phyloP scores from a whole-genome alignment of 1,139 yeast genomes.

The Candida mesenterica region DNA sequence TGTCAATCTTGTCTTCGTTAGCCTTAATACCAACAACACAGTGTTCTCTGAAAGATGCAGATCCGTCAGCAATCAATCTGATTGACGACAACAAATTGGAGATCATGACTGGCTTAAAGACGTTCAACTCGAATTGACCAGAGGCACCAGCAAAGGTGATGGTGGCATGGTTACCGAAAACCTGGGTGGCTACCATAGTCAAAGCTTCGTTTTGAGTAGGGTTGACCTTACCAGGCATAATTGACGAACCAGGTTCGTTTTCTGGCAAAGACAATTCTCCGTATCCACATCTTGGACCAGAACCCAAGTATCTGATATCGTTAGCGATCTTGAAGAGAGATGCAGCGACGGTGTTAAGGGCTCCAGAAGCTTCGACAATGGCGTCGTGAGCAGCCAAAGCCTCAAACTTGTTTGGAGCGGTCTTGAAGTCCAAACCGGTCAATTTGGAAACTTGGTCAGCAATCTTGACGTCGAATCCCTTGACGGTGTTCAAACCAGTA shows the following conservation, averaged over 20 bases:
- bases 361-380: slow-evolving; percentile 95
- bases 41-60: slow-evolving; percentile 83
- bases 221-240: slow-evolving; percentile 99
- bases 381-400: slow-evolving; percentile 99
- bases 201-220: slow-evolving; percentile 99
- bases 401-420: slow-evolving; percentile 98
- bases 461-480: slow-evolving; percentile 82
- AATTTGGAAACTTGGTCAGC: slow-evolving; percentile 76
- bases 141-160: slow-evolving; percentile 97
- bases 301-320: slow-evolving; percentile 96
- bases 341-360: slow-evolving; percentile 90
- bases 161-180: slow-evolving; percentile 92
- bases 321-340: slow-evolving; percentile 95
- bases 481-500: slow-evolving; percentile 91
- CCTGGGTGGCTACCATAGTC: slow-evolving; percentile 98
- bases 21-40: slow-evolving; percentile 95
- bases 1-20: slow-evolving; percentile 80
- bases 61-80: slow-evolving; percentile 86
- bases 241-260: slow-evolving; percentile 98
- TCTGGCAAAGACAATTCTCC: slow-evolving; percentile 95
- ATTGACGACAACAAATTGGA: slow-evolving; percentile 84
- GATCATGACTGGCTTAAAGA: slow-evolving; percentile 95
- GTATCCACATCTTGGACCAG: slow-evolving; percentile 99
- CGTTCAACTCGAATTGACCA: slow-evolving; percentile 97
- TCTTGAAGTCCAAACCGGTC: slow-evolving; percentile 84